phyloP scores from a whole-genome alignment of 1,284 basidiomycete genomes.

The Entoloma clypeatum region DNA sequence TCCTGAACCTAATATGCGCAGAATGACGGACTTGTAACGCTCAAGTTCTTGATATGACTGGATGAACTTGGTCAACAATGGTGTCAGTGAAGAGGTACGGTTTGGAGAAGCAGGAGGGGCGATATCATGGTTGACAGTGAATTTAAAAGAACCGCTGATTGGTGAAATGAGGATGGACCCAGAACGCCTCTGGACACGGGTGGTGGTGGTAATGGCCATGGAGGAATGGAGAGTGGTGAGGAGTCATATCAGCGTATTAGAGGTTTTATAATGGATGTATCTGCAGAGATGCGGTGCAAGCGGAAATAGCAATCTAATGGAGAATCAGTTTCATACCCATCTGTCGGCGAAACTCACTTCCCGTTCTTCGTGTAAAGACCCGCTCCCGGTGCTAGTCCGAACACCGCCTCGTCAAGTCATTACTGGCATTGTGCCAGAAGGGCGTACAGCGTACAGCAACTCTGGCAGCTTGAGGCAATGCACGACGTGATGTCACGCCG shows the following conservation, averaged over 20 bases:
- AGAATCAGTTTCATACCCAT: conserved; percentile 5
- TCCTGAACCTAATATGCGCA: not conserved
- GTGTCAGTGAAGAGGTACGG: conserved; percentile 19
- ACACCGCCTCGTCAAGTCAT: not conserved
- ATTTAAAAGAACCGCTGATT: conserved; percentile 21
- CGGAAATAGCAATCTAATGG: not conserved
- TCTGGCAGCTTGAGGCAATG: no score
- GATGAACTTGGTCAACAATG: conserved; percentile 47
- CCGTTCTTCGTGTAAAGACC: no score
- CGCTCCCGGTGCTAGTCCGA: no score
- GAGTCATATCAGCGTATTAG: conserved; percentile 1
- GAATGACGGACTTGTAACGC: conserved; percentile 44
- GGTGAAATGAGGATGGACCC: conserved; percentile 25
- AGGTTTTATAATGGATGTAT: conserved; percentile 2
- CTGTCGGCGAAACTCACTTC: no score
- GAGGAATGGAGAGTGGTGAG: conserved; percentile 1
- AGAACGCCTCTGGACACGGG: conserved; percentile 24
- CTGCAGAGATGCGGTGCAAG: not conserved
- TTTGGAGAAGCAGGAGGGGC: conserved; percentile 14
- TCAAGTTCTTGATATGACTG: conserved; percentile 50
- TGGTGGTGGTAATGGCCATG: conserved; percentile 18
- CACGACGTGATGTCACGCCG: not conserved
- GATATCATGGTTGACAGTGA: conserved; percentile 17
- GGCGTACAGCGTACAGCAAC: no score
- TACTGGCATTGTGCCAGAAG: not conserved